Conservation (phyloP, 352 stramenopile genomes). For the Phytophthora crassamura region DNA sequence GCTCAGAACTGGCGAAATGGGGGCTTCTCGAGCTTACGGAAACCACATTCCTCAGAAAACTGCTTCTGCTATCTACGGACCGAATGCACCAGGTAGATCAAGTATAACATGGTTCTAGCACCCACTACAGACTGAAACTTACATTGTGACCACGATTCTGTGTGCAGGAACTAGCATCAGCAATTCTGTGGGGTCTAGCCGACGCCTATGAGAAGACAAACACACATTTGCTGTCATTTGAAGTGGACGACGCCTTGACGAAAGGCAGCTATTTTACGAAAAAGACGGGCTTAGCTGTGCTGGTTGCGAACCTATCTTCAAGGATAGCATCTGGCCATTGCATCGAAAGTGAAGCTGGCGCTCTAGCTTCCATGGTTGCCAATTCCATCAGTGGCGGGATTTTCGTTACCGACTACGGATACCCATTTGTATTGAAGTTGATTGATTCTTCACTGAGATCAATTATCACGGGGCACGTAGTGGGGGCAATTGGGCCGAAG, state of each 20-base stretch:
- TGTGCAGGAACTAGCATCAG: conserved; percentile 23
- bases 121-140: not conserved
- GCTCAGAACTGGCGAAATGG: conserved; percentile 17
- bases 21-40: conserved; percentile 23
- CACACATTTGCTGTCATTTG: conserved; percentile 24
- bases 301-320: conserved; percentile 22
- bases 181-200: conserved; percentile 30
- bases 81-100: conserved; percentile 21
- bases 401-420: conserved; percentile 26
- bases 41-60: conserved; percentile 23
- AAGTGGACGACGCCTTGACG: conserved; percentile 22
- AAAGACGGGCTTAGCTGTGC: conserved; percentile 23
- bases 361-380: conserved; percentile 20
- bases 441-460: conserved; percentile 19
- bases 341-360: conserved; percentile 23
- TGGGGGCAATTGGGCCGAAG: not conserved
- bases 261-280: conserved; percentile 11
- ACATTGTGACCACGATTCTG: not conserved
- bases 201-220: conserved; percentile 30
- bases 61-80: conserved; percentile 21
- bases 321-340: conserved; percentile 16
- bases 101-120: not conserved
- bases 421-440: conserved; percentile 27
- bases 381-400: conserved; percentile 7
- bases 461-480: not conserved